Evolutionary conservation across 495 filamentous ascomycete species (phyloP).

Genomic region (Tuber melanosporum): DNA sequence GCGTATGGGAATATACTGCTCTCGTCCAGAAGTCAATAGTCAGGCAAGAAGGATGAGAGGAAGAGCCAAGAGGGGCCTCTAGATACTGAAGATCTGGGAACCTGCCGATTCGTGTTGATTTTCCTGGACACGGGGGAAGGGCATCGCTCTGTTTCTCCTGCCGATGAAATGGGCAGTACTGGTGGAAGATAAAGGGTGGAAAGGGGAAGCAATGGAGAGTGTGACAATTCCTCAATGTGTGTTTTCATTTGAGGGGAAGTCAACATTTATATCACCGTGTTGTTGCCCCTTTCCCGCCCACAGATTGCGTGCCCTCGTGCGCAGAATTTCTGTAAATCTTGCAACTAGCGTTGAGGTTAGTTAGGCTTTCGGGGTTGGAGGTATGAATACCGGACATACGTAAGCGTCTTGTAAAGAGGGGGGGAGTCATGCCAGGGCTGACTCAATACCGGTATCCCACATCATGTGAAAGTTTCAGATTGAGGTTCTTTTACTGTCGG

Average conservation of each 20-base stretch:
- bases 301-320: not conserved
- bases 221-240: not conserved
- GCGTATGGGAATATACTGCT: not conserved
- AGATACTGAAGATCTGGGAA: not conserved
- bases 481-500: not conserved
- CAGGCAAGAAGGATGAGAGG: not conserved
- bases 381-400: not conserved
- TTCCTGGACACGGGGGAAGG: not conserved
- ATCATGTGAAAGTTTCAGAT: not conserved
- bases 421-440: not conserved
- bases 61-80: not conserved
- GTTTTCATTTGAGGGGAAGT: not conserved
- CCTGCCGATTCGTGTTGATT: not conserved
- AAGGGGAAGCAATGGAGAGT: not conserved
- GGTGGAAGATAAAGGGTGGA: not conserved
- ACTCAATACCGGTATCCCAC: not conserved
- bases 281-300: not conserved
- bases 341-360: not conserved
- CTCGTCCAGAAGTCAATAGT: not conserved
- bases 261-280: not conserved
- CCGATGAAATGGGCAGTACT: not conserved
- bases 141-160: not conserved
- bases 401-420: not conserved
- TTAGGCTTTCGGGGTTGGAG: not conserved
- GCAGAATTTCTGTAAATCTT: not conserved